Evolutionary conservation across 306 rosid species (phyloP), one percentile per base, ranked within the genome.

Genomic region (Prunus mongolica): DNA sequence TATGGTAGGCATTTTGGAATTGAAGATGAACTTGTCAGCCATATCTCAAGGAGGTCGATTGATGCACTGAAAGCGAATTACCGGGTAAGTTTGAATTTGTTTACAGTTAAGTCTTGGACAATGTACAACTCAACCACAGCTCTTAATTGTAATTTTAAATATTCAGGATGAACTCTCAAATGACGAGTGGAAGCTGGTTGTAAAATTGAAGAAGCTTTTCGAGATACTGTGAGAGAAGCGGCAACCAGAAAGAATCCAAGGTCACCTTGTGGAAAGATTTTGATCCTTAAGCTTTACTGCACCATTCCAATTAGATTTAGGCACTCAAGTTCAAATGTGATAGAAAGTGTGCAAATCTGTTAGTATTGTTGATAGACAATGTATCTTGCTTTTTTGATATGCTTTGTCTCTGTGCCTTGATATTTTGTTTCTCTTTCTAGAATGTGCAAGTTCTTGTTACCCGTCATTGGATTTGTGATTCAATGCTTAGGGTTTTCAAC

Each of bases 11-110:
- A 95, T 79, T 95, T 95, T 87, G 99, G 91, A 78, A 68, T 89
- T 22, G 93, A 92, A 20, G 98, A 92, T 80, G 96, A 95, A 69
- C 99, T 95, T 87, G 98, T 95, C 60, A 92, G 97, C 86, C 97
- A 82, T 78, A 92, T 95, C 69, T 75, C 97, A 1, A 85, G 97
- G 88, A 90, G 67, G 76, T 95, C 98, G 0, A 95, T 95, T 77
- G 99, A 95, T 65, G 30, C 91, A 20, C 97, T 92, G 28, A 95
- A 95, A 83, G 10, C 88, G 71, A 84, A 89, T 76, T 95, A 95
- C 71, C 88, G 93, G 90, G 99, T 95, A 83, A 81, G 97, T 73
- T 64, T 74, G 5, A 54, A 70, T 27, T 51, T 20, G 8, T 8
- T 4, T 73, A 34, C 18, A 19, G 16, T 71, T 41, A 71, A 0